These are phyloP conservation scores for Atkinsonella texensis DNA, from an alignment of 2,329 filamentous ascomycete genomes.

Conservation along the genomic window DNA sequence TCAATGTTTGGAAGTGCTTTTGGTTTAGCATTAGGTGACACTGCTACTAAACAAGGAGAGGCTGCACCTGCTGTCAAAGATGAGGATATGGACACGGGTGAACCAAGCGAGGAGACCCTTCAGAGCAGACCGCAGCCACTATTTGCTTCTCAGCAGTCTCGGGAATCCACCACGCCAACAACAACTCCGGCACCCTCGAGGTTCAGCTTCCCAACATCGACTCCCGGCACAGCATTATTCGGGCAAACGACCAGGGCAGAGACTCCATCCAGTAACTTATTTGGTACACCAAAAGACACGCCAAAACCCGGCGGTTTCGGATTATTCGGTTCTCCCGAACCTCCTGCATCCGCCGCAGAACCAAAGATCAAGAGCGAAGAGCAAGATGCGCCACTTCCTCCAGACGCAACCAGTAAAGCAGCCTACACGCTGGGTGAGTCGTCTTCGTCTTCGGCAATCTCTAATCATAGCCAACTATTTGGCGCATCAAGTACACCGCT, in stretches of 20 bases:
- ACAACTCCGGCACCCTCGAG: conserved; percentile 38
- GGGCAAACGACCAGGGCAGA: conserved; percentile 21
- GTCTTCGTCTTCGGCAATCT: conserved; percentile 38
- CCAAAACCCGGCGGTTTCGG: conserved; percentile 13
- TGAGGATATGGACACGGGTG: conserved; percentile 37
- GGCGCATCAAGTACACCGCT: conserved; percentile 16
- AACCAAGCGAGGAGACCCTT: conserved; percentile 21
- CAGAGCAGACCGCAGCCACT: conserved; percentile 25
- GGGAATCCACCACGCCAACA: conserved; percentile 35
- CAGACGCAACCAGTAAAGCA: conserved; percentile 42
- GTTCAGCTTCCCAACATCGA: conserved; percentile 27
- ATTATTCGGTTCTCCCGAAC: conserved; percentile 13
- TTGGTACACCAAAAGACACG: conserved; percentile 18
- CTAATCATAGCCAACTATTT: conserved; percentile 22
- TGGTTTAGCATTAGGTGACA: conserved; percentile 41
- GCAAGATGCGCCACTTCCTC: conserved; percentile 35
- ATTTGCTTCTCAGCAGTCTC: conserved; percentile 14
- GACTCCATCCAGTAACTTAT: conserved; percentile 15
- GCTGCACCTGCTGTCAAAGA: conserved; percentile 30
- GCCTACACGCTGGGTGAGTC: conserved; percentile 37
- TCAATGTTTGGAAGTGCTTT: conserved; percentile 52
- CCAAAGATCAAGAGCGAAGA: conserved; percentile 26
- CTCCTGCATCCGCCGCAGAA: conserved; percentile 2
- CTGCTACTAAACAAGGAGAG: conserved; percentile 25
- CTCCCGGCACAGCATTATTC: conserved; percentile 21